Evolutionary conservation across 345 rosid genomes (phyloP).

Genomic region (Gossypium australe): DNA sequence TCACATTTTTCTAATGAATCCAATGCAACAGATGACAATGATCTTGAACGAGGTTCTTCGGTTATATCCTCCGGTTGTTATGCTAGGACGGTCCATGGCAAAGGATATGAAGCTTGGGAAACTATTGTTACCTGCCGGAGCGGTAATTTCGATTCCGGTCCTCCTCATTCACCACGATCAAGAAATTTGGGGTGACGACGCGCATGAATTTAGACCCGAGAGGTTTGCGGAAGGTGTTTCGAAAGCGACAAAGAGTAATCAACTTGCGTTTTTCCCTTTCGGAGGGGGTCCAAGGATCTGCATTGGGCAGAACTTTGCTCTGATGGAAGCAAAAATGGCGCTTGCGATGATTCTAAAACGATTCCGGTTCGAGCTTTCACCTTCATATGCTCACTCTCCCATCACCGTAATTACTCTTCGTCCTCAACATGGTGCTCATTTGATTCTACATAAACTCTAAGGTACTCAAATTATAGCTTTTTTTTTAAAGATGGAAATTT

Average conservation of each 20-base stretch:
- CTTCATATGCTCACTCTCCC: conserved; percentile 48
- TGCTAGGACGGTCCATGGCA: conserved; percentile 3
- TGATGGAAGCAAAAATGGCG: conserved; percentile 52
- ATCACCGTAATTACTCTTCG: conserved; percentile 25
- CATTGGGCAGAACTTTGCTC: conserved; percentile 56
- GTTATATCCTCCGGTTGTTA: conserved; percentile 27
- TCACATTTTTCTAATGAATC: not conserved
- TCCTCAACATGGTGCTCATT: conserved; percentile 43
- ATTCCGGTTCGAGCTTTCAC: conserved; percentile 49
- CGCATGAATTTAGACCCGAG: not conserved
- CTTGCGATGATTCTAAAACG: conserved; percentile 42
- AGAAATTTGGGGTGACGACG: conserved; percentile 5
- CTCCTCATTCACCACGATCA: conserved; percentile 11
- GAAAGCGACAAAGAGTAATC: conserved; percentile 44
- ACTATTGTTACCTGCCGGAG: conserved; percentile 21
- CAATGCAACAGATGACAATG: conserved; percentile 9
- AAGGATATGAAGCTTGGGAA: conserved; percentile 29
- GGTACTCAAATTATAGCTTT: not conserved
- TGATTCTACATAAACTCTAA: conserved; percentile 27
- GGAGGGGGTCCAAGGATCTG: conserved; percentile 59
- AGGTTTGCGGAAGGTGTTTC: conserved; percentile 34
- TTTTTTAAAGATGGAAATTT: not conserved
- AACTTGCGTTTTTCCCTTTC: conserved; percentile 42
- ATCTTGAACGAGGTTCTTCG: conserved; percentile 35
- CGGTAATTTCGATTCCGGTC: conserved; percentile 14